phyloP scores from a whole-genome alignment of 208 protist species.

The Strigomonas culicis region DNA sequence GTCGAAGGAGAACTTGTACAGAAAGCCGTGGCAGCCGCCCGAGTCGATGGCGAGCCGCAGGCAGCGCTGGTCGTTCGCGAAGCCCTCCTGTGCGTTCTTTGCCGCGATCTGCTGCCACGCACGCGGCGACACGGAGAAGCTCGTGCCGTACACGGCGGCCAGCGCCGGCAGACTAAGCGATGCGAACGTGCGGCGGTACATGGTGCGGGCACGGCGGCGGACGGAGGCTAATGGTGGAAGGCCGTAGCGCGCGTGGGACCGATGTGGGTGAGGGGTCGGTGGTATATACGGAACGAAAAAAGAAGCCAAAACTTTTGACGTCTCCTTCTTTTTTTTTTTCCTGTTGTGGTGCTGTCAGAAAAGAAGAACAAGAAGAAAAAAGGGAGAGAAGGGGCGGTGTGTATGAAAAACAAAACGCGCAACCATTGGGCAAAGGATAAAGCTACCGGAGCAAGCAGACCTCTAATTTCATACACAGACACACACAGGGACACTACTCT shows the following conservation, averaged over 20 bases:
- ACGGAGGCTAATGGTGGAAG: slow-evolving; percentile 13
- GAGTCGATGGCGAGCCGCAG: slow-evolving; percentile 84
- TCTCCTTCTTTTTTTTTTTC: background rate
- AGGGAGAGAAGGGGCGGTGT: background rate
- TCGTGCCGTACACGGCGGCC: slow-evolving; percentile 64
- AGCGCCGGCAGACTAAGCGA: slow-evolving; percentile 6
- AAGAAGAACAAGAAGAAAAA: background rate
- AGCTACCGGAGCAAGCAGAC: background rate
- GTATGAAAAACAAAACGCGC: background rate
- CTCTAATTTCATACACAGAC: background rate
- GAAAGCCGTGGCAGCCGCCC: slow-evolving; percentile 86
- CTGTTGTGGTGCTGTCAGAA: background rate
- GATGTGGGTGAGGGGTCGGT: background rate
- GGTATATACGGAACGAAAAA: background rate
- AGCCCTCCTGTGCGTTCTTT: slow-evolving; percentile 78
- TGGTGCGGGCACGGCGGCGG: slow-evolving; percentile 14
- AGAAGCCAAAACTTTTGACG: too few relatives aligned
- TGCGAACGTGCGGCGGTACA: background rate
- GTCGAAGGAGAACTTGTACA: slow-evolving; percentile 89
- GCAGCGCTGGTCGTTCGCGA: slow-evolving; percentile 61
- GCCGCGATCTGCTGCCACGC: slow-evolving; percentile 68
- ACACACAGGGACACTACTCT: background rate
- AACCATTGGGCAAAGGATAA: background rate
- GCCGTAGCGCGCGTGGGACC: background rate
- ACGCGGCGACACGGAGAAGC: slow-evolving; percentile 62